These are phyloP conservation scores for Reticulascus tulasneorum DNA, from an alignment of 2,329 filamentous ascomycete species.

Conservation along the genomic window DNA sequence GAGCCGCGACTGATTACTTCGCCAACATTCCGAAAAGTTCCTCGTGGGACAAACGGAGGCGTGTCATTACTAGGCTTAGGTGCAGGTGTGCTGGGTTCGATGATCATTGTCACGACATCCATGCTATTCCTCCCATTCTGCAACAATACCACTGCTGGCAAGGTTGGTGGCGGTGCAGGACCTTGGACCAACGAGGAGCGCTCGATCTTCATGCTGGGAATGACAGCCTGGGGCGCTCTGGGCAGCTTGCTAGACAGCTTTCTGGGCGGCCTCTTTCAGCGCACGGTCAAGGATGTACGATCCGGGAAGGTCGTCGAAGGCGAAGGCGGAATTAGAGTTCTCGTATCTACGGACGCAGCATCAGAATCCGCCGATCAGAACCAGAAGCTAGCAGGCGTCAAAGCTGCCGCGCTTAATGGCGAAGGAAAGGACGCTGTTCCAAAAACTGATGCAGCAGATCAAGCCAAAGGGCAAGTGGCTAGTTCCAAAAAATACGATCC, in stretches of 20 bases:
- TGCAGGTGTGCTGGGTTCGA: conserved; percentile 70
- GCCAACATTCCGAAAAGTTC: conserved; percentile 69
- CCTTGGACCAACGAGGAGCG: conserved; percentile 47
- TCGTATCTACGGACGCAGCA: conserved; percentile 36
- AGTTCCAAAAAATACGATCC: conserved; percentile 44
- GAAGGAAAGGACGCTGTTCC: conserved; percentile 41
- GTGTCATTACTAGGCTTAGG: conserved; percentile 72
- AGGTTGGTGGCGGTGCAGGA: conserved; percentile 35
- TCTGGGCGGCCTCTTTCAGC: conserved; percentile 79
- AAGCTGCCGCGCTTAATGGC: conserved; percentile 36
- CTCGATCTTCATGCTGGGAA: conserved; percentile 44
- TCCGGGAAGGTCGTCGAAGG: conserved; percentile 89
- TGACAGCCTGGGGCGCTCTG: conserved; percentile 69
- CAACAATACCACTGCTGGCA: conserved; percentile 29
- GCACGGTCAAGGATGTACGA: conserved; percentile 77
- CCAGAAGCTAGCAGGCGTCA: conserved; percentile 31
- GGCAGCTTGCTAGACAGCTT: conserved; percentile 86
- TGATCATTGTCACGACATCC: conserved; percentile 63
- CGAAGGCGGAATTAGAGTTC: conserved; percentile 62
- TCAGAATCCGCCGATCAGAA: conserved; percentile 19
- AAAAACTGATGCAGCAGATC: conserved; percentile 30
- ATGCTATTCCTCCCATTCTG: conserved; percentile 69
- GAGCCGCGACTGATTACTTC: conserved; percentile 84
- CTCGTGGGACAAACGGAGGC: conserved; percentile 89
- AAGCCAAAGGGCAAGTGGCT: conserved; percentile 30